Base-by-base conservation (phyloP, 2,329 filamentous ascomycete species). In the Ceratocystis eucalypticola region DNA sequence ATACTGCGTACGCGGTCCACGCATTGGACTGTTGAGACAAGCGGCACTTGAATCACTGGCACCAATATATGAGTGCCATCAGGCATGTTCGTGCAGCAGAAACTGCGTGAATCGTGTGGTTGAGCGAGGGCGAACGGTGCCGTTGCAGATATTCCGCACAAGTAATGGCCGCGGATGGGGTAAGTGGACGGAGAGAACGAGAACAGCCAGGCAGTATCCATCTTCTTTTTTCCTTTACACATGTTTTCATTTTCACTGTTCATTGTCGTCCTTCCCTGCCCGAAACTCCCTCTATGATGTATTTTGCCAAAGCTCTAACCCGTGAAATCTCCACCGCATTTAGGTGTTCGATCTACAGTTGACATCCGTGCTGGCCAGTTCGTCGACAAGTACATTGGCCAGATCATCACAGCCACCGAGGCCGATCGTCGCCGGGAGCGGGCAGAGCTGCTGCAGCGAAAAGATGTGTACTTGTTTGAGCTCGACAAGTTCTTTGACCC, bases 21-120 rank as follows among this genome's bases (percentile, higher is more conserved):
- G 80, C 66, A 77, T 78, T 1, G 83, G 81, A 0, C 76, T 81
- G 20, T 74, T 88, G 57, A 77, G 82, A 20, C 77, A 77, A 30
- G 77, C 77, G 55, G 76, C 82, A 55, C 76, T 86, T 12, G 70
- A 78, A 28, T 84, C 81, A 30, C 79, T 81, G 48, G 74, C 80
- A 44, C 83, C 87, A 0, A 88, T 95, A 67, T 93, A 92, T 74
- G 90, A 95, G 72, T 95, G 90, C 72, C 90, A 94, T 70, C 77
- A 80, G 1, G 82, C 80, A 7, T 95, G 90, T 74, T 77, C 75
- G 2, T 95, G 90, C 71, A 80, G 80, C 1, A 72, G 74, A 0
- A 70, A 76, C 20, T 95, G 90, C 71, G 85, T 87, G 1, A 93
- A 91, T 71, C 80, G 88, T 4, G 85, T 92, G 0, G 89, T 94